Base-by-base conservation (phyloP, 352 stramenopile species). In the Blastocystis sp. region DNA sequence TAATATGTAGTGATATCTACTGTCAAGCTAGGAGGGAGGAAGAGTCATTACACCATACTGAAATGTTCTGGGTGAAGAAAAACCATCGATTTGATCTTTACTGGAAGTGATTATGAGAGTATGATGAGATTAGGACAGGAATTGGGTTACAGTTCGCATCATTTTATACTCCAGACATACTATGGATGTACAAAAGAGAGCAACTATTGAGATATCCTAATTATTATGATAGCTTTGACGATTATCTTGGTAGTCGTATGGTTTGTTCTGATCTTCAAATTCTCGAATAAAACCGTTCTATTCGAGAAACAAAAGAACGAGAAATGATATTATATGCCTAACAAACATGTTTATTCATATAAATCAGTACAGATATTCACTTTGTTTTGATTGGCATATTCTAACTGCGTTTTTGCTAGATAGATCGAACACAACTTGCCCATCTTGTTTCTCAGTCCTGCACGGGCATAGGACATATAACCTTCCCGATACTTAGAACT, bases 11-110 rank as follows among this genome's bases (percentile, higher is more conserved):
- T 5, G 54, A 59, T 18, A 39, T 65, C n/a, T 30, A 81, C 11
- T 81, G 70, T 63, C n/a, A 47, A 9, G 43, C 65, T 41, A 41
- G 45, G 13, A 11, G 16, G 30, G 41, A 50, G 26, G 47, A 26
- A 16, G 55, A 43, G 20, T 50, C 1, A 47, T 81, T 20, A 8
- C 41, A 41, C 41, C 24, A 1, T 81, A 81, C 39, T 37, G n/a
- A 3, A 45, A 26, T n/a, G 41, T 64, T 0, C 18, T 56, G 3
- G 39, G 37, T 9, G 24, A 62, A 1, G 55, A 47, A 1, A 50
- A 34, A 63, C 70, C 34, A 81, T 81, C 30, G 41, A 81, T 65
- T 81, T 81, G 30, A 66, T 26, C 0, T 81, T 81, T 63, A 81
- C 41, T 16, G 4, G 30, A 30, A 13, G 45, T 13, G 8, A 62